A percentile compares a stretch with the other conserved stretches of the same genome.
These are phyloP conservation scores for Nicotiana attenuata DNA, from an alignment of 257 asterid species.

Conservation along the genomic window DNA sequence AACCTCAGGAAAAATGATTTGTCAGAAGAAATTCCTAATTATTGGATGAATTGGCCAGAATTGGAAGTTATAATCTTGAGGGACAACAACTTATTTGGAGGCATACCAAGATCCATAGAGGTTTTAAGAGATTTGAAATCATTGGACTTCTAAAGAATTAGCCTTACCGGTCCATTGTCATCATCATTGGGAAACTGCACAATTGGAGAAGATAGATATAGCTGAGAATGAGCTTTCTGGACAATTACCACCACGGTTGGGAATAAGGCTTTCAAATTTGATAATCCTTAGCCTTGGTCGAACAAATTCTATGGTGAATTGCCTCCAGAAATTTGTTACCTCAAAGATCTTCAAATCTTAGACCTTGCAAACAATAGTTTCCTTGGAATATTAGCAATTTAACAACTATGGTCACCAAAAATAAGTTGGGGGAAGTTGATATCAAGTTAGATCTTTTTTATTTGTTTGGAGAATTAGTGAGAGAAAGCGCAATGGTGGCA, in stretches of 20 bases:
- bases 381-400: slow-evolving; percentile 15
- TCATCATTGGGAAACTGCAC: slow-evolving; percentile 7
- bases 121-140: too few relatives aligned
- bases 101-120: too few relatives aligned
- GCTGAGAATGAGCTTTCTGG: slow-evolving; percentile 19
- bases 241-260: slow-evolving; percentile 22
- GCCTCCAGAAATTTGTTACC: too few relatives aligned
- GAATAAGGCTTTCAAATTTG: neutral
- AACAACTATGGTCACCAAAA: slow-evolving; percentile 20
- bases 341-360: too few relatives aligned
- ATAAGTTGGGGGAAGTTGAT: neutral
- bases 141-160: too few relatives aligned
- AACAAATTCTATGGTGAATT: too few relatives aligned
- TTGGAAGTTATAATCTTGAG: too few relatives aligned
- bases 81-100: too few relatives aligned
- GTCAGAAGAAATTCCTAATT: neutral
- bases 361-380: neutral
- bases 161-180: too few relatives aligned
- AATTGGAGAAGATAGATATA: slow-evolving; percentile 1
- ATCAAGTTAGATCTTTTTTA: neutral
- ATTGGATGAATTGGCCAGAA: too few relatives aligned
- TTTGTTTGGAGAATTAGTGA: neutral
- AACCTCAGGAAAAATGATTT: slow-evolving; percentile 15
- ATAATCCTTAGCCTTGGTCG: too few relatives aligned
- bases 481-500: neutral